Evolutionary conservation across 345 rosid species (phyloP), one percentile per base, ranked within the genome.

Genomic region (Brassica juncea): DNA sequence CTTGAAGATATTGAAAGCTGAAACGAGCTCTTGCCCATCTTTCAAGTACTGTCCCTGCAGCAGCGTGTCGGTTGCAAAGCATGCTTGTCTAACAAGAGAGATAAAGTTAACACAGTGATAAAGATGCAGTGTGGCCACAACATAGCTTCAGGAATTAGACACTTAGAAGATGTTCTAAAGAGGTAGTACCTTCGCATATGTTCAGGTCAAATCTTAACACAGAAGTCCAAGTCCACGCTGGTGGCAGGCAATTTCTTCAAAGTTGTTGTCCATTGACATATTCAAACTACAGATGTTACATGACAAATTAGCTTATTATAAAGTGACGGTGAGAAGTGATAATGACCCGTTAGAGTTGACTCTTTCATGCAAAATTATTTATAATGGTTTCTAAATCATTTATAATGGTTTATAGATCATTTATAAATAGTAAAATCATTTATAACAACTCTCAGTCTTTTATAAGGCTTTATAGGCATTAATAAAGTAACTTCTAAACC

Each of bases 1-100:
- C 12, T 58, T 79, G 80, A 82, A 82, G 71, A 82, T 79, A 62
- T 73, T 80, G 55, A 68, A 77, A 55, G 71, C 16, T 1, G 85
- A 82, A 34, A 71, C 77, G 7, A 79, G 79, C 23, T 75, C 74
- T 14, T 71, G 66, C 6, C 70, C 73, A 77, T 77, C 27, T 77
- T 73, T 73, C 77, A 83, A 75, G 76, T 30, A 32, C 8, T 77
- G 67, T 10, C 84, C 86, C 28, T 80, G 82, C 0, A 64, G 39
- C 71, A 77, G 30, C 5, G 74, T 83, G 15, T 77, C 82, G 49
- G 76, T 72, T 67, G 49, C 67, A 58, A 77, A 75, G 3, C 66
- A 73, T 7, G 75, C 63, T 39, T 37, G 52, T 66, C 72, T 37
- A 80, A 63, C 59, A 80, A 80, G 37, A 80, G 28, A 52, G 15